Base-by-base conservation (phyloP, 1,284 basidiomycete genomes). In the Omphalotus olearius region DNA sequence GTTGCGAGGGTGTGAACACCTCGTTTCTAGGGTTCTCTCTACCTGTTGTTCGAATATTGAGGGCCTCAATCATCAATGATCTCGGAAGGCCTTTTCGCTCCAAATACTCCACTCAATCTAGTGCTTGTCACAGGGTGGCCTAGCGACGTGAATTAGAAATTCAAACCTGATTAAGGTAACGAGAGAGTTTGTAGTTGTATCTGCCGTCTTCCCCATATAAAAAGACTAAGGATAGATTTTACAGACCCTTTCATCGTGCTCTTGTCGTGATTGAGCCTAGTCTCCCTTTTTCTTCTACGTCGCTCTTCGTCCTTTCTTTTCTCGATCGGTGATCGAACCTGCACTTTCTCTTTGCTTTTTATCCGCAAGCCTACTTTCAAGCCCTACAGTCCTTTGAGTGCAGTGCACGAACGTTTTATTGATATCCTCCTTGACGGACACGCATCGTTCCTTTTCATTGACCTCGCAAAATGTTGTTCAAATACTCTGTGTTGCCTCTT, bases 401-500 rank as follows among this genome's bases (percentile, higher is more conserved):
- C 49, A 46, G 40, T 25, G 37, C 47, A 43, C 47, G 10, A 40
- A 49, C 26, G 25, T 28, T 25, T 18, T 30, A 16, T 45, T 45
- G 43, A 26, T 35, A 16, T 45, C 25, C 25, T 26, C 33, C 9
- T 41, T 20, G 40, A 10, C 23, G 26, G 39, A 18, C 9, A 57
- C 55, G 28, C 26, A 47, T 35, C 41, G 30, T 43, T 53, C 43
- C 33, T 48, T 38, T 46, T 28, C n/a, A 6, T 18, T 25, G 33
- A 38, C 18, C 45, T 16, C n/a, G 45, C 52, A 56, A 43, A n/a
- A 63, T 63, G 60, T 57, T 61, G 53, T 61, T 60, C 55, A 57
- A 58, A 38, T 48, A 57, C 52, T 47, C 60, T 42, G 46, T 57
- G 37, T 47, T 61, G 17, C 47, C 55, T 42, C 60, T 63, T 39